phyloP scores from a whole-genome alignment of 192 early-diverging fungal species.

The Spizellomyces punctatus region DNA sequence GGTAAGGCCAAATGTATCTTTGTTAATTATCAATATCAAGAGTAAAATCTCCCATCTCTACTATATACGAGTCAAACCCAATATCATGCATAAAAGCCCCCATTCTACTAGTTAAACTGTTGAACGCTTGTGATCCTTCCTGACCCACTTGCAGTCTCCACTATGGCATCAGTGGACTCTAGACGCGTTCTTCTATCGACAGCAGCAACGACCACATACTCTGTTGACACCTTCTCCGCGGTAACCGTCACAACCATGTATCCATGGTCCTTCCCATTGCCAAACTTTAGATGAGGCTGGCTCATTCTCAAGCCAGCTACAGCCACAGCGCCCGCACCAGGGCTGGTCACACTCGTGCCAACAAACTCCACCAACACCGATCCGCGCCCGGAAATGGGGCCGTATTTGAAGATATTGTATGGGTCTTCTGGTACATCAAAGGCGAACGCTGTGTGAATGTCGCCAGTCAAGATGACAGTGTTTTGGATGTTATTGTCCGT shows the following conservation, averaged over 20 bases:
- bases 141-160: conserved; percentile 28
- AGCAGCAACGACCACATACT: conserved; percentile 26
- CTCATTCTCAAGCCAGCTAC: conserved; percentile 21
- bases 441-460: conserved; percentile 40
- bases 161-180: conserved; percentile 18
- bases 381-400: conserved; percentile 18
- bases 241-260: conserved; percentile 37
- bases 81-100: too few relatives aligned
- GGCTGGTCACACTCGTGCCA: conserved; percentile 31
- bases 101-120: too few relatives aligned
- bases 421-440: conserved; percentile 34
- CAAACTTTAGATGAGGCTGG: conserved; percentile 26
- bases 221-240: conserved; percentile 25
- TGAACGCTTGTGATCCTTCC: not conserved
- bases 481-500: conserved; percentile 28
- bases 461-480: conserved; percentile 44
- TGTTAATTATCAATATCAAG: too few relatives aligned
- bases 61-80: too few relatives aligned
- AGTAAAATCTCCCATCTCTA: too few relatives aligned
- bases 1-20: too few relatives aligned
- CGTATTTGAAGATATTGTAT: conserved; percentile 19
- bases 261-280: conserved; percentile 30
- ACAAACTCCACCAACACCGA: conserved; percentile 46
- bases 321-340: conserved; percentile 13
- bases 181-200: not conserved